phyloP scores from a whole-genome alignment of 1,139 yeast species.

The Yamadazyma dendronema region DNA sequence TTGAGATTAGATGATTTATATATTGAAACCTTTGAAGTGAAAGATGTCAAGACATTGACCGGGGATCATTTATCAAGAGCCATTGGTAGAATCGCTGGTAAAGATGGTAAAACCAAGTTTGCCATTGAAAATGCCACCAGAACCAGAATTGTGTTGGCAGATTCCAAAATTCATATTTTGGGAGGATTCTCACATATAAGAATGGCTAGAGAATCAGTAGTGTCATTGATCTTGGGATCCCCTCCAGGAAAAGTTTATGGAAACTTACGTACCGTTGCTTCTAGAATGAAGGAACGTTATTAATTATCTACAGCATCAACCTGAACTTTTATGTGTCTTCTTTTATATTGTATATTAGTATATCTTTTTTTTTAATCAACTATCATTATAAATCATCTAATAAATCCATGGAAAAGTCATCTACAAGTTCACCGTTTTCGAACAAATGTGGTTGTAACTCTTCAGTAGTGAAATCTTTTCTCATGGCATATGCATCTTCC shows the following conservation, averaged over 20 bases:
- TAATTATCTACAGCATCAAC: slow-evolving; percentile 24
- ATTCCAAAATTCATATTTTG: slow-evolving; percentile 89
- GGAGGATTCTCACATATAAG: slow-evolving; percentile 97
- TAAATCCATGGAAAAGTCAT: slow-evolving; percentile 49
- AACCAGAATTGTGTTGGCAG: slow-evolving; percentile 96
- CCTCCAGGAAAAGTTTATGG: slow-evolving; percentile 99
- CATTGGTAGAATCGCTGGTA: slow-evolving; percentile 98
- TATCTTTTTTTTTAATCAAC: not conserved
- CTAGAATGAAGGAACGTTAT: slow-evolving; percentile 95
- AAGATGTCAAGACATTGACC: slow-evolving; percentile 90
- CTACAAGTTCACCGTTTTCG: slow-evolving; percentile 37
- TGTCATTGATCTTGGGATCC: slow-evolving; percentile 89
- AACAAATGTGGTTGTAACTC: slow-evolving; percentile 59
- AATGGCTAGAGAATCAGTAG: slow-evolving; percentile 97
- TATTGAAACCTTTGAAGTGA: slow-evolving; percentile 94
- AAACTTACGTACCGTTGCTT: slow-evolving; percentile 92
- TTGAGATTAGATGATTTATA: slow-evolving; percentile 92
- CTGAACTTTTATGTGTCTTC: not conserved
- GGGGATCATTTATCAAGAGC: slow-evolving; percentile 99
- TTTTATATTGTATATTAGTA: slow-evolving; percentile 6
- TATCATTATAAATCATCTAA: slow-evolving; percentile 20
- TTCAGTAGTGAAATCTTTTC: slow-evolving; percentile 57
- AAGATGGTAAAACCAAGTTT: slow-evolving; percentile 97
- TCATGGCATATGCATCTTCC: slow-evolving; percentile 98
- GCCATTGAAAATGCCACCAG: slow-evolving; percentile 98